phyloP scores from a whole-genome alignment of 192 early-diverging fungal species.

The Umbelopsis sp. region DNA sequence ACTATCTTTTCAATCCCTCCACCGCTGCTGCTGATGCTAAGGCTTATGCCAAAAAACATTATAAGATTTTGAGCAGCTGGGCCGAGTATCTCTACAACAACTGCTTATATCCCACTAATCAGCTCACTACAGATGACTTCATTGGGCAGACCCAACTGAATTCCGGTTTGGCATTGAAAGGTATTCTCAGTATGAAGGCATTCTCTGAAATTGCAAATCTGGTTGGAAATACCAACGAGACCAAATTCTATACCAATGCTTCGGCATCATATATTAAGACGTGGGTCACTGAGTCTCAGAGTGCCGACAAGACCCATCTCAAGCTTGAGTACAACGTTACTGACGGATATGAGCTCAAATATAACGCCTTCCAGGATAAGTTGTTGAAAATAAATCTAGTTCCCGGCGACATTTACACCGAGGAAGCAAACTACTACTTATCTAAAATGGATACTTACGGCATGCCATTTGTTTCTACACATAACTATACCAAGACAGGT shows the following conservation, averaged over 20 bases:
- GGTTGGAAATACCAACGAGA: slow-evolving; percentile 12
- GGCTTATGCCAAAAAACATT: not conserved
- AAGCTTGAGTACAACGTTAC: slow-evolving; percentile 14
- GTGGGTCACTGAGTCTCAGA: slow-evolving; percentile 7
- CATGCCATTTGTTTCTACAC: slow-evolving; percentile 5
- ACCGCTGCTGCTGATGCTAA: not conserved
- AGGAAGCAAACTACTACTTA: slow-evolving; percentile 1
- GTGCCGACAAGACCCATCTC: slow-evolving; percentile 15
- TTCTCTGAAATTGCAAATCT: not conserved
- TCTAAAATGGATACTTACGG: not conserved
- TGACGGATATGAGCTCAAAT: slow-evolving; percentile 10
- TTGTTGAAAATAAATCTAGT: not conserved
- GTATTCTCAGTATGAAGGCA: not conserved
- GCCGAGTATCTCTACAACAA: slow-evolving; percentile 17
- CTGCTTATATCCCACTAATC: slow-evolving; percentile 10
- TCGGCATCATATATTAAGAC: slow-evolving; percentile 6
- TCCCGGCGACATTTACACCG: not conserved
- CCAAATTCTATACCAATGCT: slow-evolving; percentile 1
- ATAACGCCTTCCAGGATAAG: slow-evolving; percentile 19
- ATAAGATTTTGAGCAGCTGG: slow-evolving; percentile 14
- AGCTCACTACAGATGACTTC: slow-evolving; percentile 22
- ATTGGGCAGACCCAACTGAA: slow-evolving; percentile 8
- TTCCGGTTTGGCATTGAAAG: slow-evolving; percentile 9
- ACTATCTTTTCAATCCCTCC: not conserved
- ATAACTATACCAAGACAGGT: slow-evolving; percentile 13